Base-by-base conservation (phyloP, 2,329 filamentous ascomycete species). In the Colletotrichum sp. region DNA sequence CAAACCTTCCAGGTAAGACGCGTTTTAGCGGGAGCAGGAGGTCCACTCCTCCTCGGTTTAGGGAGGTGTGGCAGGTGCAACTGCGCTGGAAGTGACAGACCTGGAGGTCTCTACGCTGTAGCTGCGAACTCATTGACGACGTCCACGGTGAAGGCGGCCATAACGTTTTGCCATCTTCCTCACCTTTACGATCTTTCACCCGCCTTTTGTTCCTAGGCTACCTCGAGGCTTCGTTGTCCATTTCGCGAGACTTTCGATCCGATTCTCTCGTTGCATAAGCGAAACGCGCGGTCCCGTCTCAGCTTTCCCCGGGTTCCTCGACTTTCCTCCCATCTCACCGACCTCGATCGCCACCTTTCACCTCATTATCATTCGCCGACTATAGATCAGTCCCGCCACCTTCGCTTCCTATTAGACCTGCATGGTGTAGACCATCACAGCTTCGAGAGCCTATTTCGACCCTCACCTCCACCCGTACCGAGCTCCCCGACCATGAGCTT, bases 291-390 rank as follows among this genome's bases (percentile, higher is more conserved):
- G 67, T 60, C 28, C 21, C 74, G 70, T 69, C 64, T 74, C 58
- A 69, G 64, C 74, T 60, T 69, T 61, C 15, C 48, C 57, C 48
- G 36, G 57, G 12, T 58, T 64, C 21, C 24, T 64, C 70, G 67
- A 34, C 36, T 28, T 65, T 38, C 38, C 58, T 43, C 68, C 36
- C 43, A 34, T 32, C 34, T 43, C 57, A 63, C 69, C 63, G 38
- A 67, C 55, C 57, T 75, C 55, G 38, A 36, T 58, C 38, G 69
- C 73, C 73, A 74, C 67, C 69, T 67, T 36, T 30, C 36, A 66
- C 43, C 32, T 30, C 43, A 38, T 16, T 26, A 38, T 60, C 12
- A 9, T 28, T 28, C 34, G 48, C 26, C 30, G 57, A 63, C 34
- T 58, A 30, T 52, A 58, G n/a, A 58, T n/a, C 24, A 6, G 13